Evolutionary conservation across 495 filamentous ascomycete genomes (phyloP).

Genomic region (Echria macrotheca): DNA sequence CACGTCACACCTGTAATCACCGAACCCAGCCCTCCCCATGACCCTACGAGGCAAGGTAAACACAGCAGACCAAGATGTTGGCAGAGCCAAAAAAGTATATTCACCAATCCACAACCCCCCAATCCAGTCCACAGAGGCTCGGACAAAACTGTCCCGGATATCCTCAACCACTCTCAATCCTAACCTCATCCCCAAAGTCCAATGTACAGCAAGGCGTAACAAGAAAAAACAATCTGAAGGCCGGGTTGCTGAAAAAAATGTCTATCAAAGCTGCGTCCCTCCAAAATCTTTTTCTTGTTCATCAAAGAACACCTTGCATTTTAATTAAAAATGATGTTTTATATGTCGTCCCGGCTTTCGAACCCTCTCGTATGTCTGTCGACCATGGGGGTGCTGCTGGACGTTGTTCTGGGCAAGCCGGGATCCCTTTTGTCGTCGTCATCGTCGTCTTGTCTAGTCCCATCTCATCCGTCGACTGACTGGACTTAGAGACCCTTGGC

Average conservation of each 20-base stretch:
- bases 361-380: no score
- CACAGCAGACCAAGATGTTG: no score
- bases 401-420: no score
- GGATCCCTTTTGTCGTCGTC: neutral
- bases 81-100: constrained; percentile 6
- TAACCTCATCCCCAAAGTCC: constrained; percentile 1
- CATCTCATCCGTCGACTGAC: no score
- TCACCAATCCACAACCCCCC: constrained; percentile 3
- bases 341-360: no score
- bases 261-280: no score
- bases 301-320: no score
- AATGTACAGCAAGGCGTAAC: constrained; percentile 2
- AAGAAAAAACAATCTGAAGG: constrained; percentile 3
- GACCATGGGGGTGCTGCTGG: no score
- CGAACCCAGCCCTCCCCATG: neutral
- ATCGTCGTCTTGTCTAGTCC: no score
- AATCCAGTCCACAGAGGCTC: neutral
- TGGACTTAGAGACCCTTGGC: constrained; percentile 26
- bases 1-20: no score
- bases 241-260: neutral
- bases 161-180: constrained; percentile 2
- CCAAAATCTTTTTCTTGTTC: no score
- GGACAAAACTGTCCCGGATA: neutral
- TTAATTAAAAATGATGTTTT: no score
- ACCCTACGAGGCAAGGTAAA: neutral